Conservation (phyloP, 495 filamentous ascomycete species). For the Aspergillus wentii region DNA sequence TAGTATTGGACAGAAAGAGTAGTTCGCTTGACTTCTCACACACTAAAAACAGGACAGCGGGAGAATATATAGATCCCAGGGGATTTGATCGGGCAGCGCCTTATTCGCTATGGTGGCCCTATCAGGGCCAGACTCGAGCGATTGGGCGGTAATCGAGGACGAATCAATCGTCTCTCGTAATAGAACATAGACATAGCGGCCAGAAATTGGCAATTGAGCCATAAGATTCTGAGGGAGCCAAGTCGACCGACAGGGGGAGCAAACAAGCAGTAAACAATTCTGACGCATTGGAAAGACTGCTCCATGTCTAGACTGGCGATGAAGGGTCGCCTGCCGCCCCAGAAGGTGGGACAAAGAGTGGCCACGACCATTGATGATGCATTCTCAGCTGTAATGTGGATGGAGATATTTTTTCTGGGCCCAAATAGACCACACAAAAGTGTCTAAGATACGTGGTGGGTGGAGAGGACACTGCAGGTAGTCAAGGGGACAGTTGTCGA, state of each 20-base stretch:
- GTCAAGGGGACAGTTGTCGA: not conserved
- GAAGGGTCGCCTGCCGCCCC: no score
- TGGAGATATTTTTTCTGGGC: no score
- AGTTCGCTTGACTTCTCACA: no score
- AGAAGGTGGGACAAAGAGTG: conserved; percentile 2
- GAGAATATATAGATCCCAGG: conserved; percentile 4
- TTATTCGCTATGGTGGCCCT: conserved; percentile 12
- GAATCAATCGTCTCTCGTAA: conserved; percentile 13
- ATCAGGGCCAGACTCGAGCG: conserved; percentile 13
- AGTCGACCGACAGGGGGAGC: conserved; percentile 13
- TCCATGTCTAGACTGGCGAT: no score
- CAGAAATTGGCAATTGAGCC: conserved; percentile 9
- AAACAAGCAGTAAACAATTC: conserved; percentile 5
- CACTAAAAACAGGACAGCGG: no score
- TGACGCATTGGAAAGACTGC: no score
- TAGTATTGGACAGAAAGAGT: no score
- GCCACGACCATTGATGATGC: no score
- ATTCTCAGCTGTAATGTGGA: no score
- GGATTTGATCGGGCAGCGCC: conserved; percentile 21
- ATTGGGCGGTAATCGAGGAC: conserved; percentile 20
- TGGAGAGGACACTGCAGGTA: not conserved
- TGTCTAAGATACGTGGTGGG: no score
- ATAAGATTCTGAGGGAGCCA: conserved; percentile 10
- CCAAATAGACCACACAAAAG: no score
- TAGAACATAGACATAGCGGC: conserved; percentile 15